phyloP scores from a whole-genome alignment of 495 filamentous ascomycete species.

The Letharia columbiana region DNA sequence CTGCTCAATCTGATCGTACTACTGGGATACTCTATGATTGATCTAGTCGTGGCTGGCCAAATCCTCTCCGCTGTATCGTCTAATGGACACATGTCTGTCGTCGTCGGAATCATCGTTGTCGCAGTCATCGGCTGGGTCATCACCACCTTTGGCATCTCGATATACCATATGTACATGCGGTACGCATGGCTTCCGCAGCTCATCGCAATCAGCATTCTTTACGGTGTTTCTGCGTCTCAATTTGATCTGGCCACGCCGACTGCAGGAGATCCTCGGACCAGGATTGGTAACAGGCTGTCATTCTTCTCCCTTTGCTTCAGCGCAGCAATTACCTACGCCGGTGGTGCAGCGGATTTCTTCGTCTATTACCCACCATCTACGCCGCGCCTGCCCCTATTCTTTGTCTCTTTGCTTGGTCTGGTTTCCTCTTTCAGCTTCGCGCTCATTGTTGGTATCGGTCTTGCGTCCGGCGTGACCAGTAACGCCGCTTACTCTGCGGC shows the following conservation, averaged over 20 bases:
- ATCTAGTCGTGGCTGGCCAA: conserved; percentile 64
- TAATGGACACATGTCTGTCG: conserved; percentile 51
- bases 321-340: conserved; percentile 55
- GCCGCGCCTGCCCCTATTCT: conserved; percentile 26
- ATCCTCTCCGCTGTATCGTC: conserved; percentile 63
- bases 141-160: conserved; percentile 63
- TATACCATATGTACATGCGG: conserved; percentile 66
- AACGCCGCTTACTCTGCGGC: conserved; percentile 48
- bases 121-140: conserved; percentile 58
- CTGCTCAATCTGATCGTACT: conserved; percentile 63
- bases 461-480: conserved; percentile 51
- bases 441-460: conserved; percentile 57
- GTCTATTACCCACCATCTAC: conserved; percentile 56
- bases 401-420: conserved; percentile 39
- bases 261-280: conserved; percentile 41
- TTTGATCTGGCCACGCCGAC: conserved; percentile 52
- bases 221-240: conserved; percentile 54
- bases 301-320: conserved; percentile 61
- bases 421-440: conserved; percentile 50
- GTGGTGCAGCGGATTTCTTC: conserved; percentile 55
- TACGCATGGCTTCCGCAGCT: conserved; percentile 63
- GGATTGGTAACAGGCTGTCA: conserved; percentile 51
- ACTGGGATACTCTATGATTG: conserved; percentile 62
- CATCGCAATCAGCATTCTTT: conserved; percentile 56
- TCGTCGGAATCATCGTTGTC: conserved; percentile 60